Conservation (phyloP, 495 filamentous ascomycete genomes). For the Parachaetomium inaequale region DNA sequence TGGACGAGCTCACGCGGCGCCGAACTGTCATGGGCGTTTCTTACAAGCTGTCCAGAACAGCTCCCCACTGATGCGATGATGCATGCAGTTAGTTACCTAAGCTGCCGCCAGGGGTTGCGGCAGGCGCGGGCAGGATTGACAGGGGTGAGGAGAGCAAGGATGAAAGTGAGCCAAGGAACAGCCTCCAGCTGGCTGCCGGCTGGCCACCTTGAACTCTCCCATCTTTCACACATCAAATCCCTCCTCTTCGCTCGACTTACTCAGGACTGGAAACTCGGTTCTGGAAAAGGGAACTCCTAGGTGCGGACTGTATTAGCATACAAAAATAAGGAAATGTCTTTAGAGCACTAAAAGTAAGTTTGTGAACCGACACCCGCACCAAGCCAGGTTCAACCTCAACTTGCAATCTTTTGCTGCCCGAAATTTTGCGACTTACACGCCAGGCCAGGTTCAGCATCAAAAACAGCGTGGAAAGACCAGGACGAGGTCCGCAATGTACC, state of each 20-base stretch:
- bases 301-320: neutral
- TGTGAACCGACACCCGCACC: neutral
- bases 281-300: neutral
- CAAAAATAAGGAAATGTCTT: neutral
- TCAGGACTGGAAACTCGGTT: neutral
- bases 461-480: neutral
- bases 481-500: slow-evolving; percentile 42
- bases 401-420: neutral
- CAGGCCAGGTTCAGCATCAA: neutral
- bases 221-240: too few species aligned
- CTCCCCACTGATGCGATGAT: slow-evolving; percentile 11
- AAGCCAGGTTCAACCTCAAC: too few species aligned
- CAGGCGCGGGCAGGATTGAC: too few species aligned
- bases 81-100: slow-evolving; percentile 10
- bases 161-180: too few species aligned
- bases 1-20: slow-evolving; percentile 5
- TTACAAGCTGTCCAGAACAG: slow-evolving; percentile 21
- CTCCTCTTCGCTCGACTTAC: neutral
- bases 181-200: neutral
- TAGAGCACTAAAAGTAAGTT: neutral
- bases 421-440: slow-evolving; percentile 4
- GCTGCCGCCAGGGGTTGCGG: neutral
- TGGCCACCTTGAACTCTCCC: neutral
- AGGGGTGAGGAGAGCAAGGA: neutral
- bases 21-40: neutral